Conservation (phyloP, 2,329 filamentous ascomycete species). For the Fusarium falciforme region DNA sequence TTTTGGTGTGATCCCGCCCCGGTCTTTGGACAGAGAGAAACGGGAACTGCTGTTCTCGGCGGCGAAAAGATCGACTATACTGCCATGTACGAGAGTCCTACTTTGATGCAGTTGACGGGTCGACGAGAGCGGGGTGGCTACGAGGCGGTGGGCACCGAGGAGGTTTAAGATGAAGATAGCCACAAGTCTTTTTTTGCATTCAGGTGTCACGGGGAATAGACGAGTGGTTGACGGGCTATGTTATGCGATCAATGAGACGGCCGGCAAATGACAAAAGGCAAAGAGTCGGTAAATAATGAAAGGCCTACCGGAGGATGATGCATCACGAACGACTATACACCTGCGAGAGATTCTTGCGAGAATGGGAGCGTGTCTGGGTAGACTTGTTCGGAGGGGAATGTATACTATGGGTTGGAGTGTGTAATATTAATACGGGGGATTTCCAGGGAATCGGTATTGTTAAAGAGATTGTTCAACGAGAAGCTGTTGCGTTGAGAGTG, state of each 20-base stretch:
- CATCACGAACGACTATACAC: constrained; percentile 34
- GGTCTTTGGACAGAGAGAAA: constrained; percentile 79
- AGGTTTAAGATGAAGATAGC: constrained; percentile 47
- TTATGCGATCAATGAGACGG: constrained; percentile 36
- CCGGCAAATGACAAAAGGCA: constrained; percentile 18
- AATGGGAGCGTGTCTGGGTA: constrained; percentile 24
- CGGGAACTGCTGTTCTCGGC: constrained; percentile 79
- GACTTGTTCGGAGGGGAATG: constrained; percentile 19
- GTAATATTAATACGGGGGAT: constrained; percentile 38
- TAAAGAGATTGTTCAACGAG: constrained; percentile 12
- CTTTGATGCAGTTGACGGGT: constrained; percentile 69
- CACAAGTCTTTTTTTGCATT: not conserved
- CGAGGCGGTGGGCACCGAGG: constrained; percentile 70
- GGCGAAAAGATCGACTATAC: constrained; percentile 89
- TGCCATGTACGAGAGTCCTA: constrained; percentile 86
- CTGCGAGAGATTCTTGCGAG: constrained; percentile 24
- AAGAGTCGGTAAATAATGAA: constrained; percentile 31
- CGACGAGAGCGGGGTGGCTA: constrained; percentile 67
- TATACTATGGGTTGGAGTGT: constrained; percentile 31
- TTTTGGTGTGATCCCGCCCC: constrained; percentile 95
- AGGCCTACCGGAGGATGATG: constrained; percentile 23
- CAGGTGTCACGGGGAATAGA: constrained; percentile 4
- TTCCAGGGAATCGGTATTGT: constrained; percentile 1
- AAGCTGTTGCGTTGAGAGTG: not conserved
- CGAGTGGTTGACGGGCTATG: constrained; percentile 18